phyloP scores from a whole-genome alignment of 148 eudicot species.

The Chenopodium album region DNA sequence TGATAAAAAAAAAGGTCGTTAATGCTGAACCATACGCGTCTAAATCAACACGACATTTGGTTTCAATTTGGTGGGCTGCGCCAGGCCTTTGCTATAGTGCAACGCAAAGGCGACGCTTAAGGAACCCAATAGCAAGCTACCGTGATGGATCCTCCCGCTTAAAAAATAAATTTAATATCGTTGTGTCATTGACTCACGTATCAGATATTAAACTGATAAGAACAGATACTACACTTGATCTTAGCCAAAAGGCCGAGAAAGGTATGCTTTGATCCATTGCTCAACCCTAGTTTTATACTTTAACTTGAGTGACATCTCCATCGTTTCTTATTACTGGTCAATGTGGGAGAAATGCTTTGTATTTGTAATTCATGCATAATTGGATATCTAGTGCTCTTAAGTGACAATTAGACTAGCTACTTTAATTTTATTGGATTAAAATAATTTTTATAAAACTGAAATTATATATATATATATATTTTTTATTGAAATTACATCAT shows the following conservation, averaged over 20 bases:
- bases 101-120: background rate
- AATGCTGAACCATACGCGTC: no score
- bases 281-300: background rate
- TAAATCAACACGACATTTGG: background rate
- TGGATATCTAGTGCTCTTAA: no score
- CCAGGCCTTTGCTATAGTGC: conserved; percentile 11
- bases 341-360: background rate
- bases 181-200: conserved; percentile 53
- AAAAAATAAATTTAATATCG: conserved; percentile 48
- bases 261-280: conserved; percentile 15
- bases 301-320: background rate
- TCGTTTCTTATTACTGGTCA: background rate
- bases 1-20: no score
- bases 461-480: no score
- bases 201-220: conserved; percentile 91
- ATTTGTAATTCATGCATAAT: no score
- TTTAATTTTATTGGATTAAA: no score
- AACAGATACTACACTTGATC: conserved; percentile 89
- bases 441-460: no score
- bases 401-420: no score
- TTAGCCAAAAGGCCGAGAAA: conserved; percentile 87
- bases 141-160: conserved; percentile 3
- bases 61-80: background rate
- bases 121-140: conserved; percentile 2
- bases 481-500: no score